These are phyloP conservation scores for Trichophyton simii DNA, from an alignment of 2,329 filamentous ascomycete genomes.

Conservation along the genomic window DNA sequence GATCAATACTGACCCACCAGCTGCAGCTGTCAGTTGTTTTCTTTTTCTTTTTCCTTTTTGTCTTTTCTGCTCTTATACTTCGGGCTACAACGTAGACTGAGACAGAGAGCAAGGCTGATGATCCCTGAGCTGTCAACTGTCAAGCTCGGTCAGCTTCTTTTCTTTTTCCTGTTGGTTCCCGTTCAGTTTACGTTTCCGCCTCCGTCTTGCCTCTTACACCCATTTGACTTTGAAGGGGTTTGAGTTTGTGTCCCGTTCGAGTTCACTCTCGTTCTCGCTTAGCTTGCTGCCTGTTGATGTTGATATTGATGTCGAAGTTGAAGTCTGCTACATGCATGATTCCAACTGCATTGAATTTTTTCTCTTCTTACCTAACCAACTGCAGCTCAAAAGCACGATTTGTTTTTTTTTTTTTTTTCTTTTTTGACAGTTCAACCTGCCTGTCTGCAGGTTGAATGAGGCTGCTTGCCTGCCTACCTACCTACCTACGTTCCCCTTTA, in stretches of 20 bases:
- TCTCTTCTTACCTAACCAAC: not conserved
- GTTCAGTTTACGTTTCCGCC: not conserved
- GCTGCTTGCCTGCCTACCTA: not conserved
- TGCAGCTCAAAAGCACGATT: no score
- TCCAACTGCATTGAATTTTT: not conserved
- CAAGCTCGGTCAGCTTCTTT: not conserved
- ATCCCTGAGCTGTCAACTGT: slow-evolving; percentile 4
- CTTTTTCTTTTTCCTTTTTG: not conserved
- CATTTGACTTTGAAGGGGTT: not conserved
- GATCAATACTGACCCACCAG: not conserved
- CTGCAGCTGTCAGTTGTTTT: not conserved
- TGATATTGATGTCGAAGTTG: no score
- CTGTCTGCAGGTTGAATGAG: not conserved
- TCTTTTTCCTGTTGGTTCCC: not conserved
- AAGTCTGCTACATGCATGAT: no score
- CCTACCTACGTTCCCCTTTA: not conserved
- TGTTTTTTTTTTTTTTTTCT: slow-evolving; percentile 5
- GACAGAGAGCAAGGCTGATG: not conserved
- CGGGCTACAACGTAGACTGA: no score
- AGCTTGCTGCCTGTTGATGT: no score
- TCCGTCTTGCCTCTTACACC: not conserved
- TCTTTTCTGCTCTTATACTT: no score
- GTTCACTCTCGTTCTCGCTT: no score
- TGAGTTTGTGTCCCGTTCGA: not conserved
- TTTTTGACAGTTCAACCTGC: slow-evolving; percentile 7